Percentiles rank a stretch among this genome's conserved stretches.
These are phyloP conservation scores for Glutinoglossum americanum DNA, from an alignment of 495 filamentous ascomycete species.

Conservation along the genomic window DNA sequence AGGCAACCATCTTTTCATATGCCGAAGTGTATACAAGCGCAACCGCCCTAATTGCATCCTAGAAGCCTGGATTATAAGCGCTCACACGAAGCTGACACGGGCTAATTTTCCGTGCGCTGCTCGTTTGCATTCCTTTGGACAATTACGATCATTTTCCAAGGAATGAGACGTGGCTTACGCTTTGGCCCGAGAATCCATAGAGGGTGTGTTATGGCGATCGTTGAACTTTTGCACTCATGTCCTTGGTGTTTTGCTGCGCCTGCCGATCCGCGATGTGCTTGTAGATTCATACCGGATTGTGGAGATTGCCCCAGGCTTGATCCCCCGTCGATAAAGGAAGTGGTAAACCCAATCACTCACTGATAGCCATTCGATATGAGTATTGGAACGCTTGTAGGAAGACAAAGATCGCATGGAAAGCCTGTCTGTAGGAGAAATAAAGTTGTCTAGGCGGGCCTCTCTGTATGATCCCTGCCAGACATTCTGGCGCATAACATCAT, in stretches of 20 bases:
- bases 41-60: neutral
- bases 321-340: neutral
- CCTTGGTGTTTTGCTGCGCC: neutral
- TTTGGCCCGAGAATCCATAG: neutral
- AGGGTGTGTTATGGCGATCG: neutral
- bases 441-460: neutral
- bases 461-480: neutral
- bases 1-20: neutral
- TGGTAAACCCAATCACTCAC: neutral
- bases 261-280: neutral
- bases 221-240: neutral
- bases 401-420: neutral
- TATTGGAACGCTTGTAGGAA: neutral
- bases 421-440: neutral
- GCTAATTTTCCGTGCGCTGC: neutral
- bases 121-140: neutral
- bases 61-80: neutral
- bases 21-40: neutral
- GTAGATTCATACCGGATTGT: neutral
- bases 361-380: neutral
- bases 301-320: neutral
- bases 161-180: neutral
- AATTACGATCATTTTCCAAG: neutral
- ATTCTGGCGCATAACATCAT: constrained; percentile 10
- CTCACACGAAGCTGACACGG: neutral